Percentiles rank a stretch among this genome's conserved stretches.
Evolutionary conservation across 352 stramenopile species (phyloP).

Genomic region (Globisporangium lucens): DNA sequence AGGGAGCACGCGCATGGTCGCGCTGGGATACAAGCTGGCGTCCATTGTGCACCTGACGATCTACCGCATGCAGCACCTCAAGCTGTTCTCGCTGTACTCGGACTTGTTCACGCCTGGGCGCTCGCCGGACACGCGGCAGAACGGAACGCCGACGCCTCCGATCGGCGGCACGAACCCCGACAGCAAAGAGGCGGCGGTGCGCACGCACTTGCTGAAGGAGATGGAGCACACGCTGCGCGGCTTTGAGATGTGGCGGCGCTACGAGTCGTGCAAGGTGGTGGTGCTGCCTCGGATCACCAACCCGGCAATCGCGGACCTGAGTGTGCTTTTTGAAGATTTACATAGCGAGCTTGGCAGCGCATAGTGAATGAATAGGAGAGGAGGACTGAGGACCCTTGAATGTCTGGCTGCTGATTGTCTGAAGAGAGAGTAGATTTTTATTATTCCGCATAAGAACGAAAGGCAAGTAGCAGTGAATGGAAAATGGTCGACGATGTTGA

Average conservation of each 20-base stretch:
- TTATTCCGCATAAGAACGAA: slow-evolving; percentile 2
- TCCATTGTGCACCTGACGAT: slow-evolving; percentile 78
- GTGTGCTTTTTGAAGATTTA: slow-evolving; percentile 73
- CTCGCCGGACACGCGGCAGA: slow-evolving; percentile 70
- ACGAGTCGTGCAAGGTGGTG: slow-evolving; percentile 61
- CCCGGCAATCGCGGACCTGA: slow-evolving; percentile 60
- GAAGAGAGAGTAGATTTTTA: slow-evolving; percentile 12
- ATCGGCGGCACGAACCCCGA: slow-evolving; percentile 45
- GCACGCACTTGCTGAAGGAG: slow-evolving; percentile 72
- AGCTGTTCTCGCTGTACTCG: slow-evolving; percentile 76
- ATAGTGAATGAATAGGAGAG: slow-evolving; percentile 5
- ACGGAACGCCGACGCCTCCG: slow-evolving; percentile 63
- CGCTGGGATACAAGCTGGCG: slow-evolving; percentile 80
- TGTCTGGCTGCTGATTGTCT: neutral
- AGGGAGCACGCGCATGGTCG: slow-evolving; percentile 56
- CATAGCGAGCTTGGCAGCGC: slow-evolving; percentile 45
- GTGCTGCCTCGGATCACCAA: slow-evolving; percentile 79
- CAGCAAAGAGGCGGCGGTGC: slow-evolving; percentile 65
- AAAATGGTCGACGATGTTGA: neutral
- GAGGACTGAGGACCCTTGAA: neutral
- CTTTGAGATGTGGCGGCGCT: slow-evolving; percentile 87
- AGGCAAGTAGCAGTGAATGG: neutral
- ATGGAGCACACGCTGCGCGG: slow-evolving; percentile 83
- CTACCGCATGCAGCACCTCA: slow-evolving; percentile 79
- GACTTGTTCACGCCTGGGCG: slow-evolving; percentile 74